Conservation (phyloP, 257 asterid genomes). For the Scutellaria baicalensis region DNA sequence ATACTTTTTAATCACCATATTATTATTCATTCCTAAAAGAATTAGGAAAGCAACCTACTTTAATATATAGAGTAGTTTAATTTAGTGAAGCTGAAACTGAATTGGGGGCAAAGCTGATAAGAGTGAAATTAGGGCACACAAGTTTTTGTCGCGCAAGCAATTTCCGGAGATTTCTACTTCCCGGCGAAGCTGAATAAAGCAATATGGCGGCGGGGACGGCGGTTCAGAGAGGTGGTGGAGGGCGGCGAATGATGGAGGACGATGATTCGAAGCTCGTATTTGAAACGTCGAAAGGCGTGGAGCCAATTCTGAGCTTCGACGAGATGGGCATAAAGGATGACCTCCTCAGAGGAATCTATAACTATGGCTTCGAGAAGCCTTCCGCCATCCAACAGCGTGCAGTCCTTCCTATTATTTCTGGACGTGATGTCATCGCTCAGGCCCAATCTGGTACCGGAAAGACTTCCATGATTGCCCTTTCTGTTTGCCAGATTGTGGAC, state of each 20-base stretch:
- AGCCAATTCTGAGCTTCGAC: slow-evolving; percentile 72
- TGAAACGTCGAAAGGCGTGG: slow-evolving; percentile 86
- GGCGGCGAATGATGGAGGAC: slow-evolving; percentile 31
- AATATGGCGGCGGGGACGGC: slow-evolving; percentile 34
- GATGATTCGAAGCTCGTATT: slow-evolving; percentile 61
- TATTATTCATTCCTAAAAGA: too few relatives aligned
- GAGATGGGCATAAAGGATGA: slow-evolving; percentile 89
- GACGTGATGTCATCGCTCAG: slow-evolving; percentile 91
- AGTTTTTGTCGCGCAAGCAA: not conserved
- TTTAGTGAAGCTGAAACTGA: not conserved
- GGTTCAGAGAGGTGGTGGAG: slow-evolving; percentile 32
- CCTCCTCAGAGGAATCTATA: slow-evolving; percentile 79
- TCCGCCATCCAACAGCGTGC: slow-evolving; percentile 94
- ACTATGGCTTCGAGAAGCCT: slow-evolving; percentile 90
- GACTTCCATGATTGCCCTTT: slow-evolving; percentile 90
- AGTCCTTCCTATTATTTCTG: slow-evolving; percentile 64
- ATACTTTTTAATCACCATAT: too few relatives aligned
- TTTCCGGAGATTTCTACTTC: not conserved
- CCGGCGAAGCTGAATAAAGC: not conserved
- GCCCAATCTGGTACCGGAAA: slow-evolving; percentile 96
- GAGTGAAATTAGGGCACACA: slow-evolving; percentile 12
- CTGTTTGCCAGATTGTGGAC: slow-evolving; percentile 82
- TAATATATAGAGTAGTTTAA: not conserved
- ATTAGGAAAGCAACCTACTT: not conserved
- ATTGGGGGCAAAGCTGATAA: not conserved